phyloP scores from a whole-genome alignment of 1,284 basidiomycete species.

The Marasmius tenuissimus region DNA sequence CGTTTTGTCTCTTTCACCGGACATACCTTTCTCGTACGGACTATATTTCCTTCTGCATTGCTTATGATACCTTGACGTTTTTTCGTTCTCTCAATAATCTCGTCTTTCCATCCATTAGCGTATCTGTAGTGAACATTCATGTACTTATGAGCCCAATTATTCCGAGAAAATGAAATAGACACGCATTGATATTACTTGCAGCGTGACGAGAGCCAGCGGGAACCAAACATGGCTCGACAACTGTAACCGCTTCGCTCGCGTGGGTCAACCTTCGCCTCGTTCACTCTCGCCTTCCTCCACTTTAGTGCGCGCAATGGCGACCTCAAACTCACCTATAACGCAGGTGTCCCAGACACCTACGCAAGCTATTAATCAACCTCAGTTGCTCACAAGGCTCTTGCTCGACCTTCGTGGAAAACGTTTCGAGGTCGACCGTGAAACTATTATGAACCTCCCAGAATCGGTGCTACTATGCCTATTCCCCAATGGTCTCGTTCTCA shows the following conservation, averaged over 20 bases:
- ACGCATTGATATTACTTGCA: neutral
- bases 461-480: conserved; percentile 95
- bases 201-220: neutral
- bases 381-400: conserved; percentile 82
- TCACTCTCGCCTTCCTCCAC: neutral
- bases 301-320: conserved; percentile 23
- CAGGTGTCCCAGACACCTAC: conserved; percentile 78
- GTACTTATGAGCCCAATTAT: conserved; percentile 2
- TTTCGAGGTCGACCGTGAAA: conserved; percentile 96
- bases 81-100: conserved; percentile 1
- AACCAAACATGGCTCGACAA: conserved; percentile 1
- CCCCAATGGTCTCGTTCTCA: conserved; percentile 94
- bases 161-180: neutral
- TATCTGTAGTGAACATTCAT: conserved; percentile 4
- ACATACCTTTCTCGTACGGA: neutral
- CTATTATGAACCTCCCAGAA: conserved; percentile 98
- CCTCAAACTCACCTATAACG: conserved; percentile 78
- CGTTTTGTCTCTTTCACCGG: neutral
- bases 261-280: neutral
- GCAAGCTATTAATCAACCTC: conserved; percentile 75
- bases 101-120: neutral
- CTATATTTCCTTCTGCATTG: neutral
- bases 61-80: conserved; percentile 1
- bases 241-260: neutral
- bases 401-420: conserved; percentile 91